phyloP scores from a whole-genome alignment of 2,329 filamentous ascomycete genomes.

The Ilyonectria sp. region DNA sequence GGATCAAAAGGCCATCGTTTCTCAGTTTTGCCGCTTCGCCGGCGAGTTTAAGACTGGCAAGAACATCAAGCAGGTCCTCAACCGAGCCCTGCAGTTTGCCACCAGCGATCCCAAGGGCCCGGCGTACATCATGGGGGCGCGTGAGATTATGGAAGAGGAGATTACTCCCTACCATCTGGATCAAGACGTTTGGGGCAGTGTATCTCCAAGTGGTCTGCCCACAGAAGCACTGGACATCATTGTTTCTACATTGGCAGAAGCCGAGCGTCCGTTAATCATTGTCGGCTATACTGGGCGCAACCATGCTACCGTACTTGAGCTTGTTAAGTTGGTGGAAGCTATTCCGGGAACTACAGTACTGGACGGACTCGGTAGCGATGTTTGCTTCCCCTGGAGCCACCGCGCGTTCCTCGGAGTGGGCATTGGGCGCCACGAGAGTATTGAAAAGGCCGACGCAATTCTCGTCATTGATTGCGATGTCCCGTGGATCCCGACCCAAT shows the following conservation, averaged over 20 bases:
- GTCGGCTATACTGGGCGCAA: constrained; percentile 29
- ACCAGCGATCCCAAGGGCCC: constrained; percentile 82
- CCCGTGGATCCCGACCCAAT: constrained; percentile 88
- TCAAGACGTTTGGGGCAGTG: constrained; percentile 78
- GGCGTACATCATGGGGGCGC: constrained; percentile 81
- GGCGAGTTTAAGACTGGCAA: constrained; percentile 86
- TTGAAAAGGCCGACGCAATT: constrained; percentile 85
- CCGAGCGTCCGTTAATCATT: constrained; percentile 26
- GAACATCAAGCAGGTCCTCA: constrained; percentile 91
- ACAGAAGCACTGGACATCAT: constrained; percentile 50
- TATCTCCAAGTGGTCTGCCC: constrained; percentile 74
- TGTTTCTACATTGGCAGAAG: constrained; percentile 15
- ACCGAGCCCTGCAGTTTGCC: constrained; percentile 85
- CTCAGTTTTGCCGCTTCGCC: constrained; percentile 87
- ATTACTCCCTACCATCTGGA: constrained; percentile 79
- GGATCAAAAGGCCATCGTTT: constrained; percentile 83
- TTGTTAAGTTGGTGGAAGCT: constrained; percentile 77
- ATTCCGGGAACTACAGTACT: constrained; percentile 78
- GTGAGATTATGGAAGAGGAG: constrained; percentile 89
- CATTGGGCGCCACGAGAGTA: constrained; percentile 80
- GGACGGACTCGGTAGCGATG: constrained; percentile 82
- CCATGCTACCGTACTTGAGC: constrained; percentile 50
- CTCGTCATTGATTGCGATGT: constrained; percentile 90
- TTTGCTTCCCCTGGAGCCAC: constrained; percentile 82
- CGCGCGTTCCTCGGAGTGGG: constrained; percentile 77